A percentile compares a stretch with the other conserved stretches of the same genome.
Evolutionary conservation across 345 rosid species (phyloP).

Genomic region (Eucalyptus microcorys): DNA sequence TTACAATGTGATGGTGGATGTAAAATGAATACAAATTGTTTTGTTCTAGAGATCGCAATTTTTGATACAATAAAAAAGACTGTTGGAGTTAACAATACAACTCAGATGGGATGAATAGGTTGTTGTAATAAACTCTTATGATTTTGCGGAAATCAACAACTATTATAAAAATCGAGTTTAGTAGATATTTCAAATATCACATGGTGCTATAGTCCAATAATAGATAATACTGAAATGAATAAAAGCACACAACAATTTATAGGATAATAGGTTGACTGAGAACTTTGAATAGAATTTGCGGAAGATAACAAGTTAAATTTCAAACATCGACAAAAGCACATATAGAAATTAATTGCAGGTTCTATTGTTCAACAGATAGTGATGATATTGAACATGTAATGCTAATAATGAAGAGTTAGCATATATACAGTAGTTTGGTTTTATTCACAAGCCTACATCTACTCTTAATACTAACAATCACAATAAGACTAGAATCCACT

Average conservation of each 20-base stretch:
- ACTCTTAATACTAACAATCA: accelerated
- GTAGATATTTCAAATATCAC: background rate
- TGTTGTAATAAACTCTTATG: accelerated
- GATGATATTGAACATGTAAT: background rate
- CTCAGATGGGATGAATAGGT: accelerated
- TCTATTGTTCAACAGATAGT: accelerated
- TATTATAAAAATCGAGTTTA: background rate
- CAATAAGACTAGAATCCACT: accelerated
- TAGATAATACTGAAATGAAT: accelerated
- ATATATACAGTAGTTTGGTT: accelerated
- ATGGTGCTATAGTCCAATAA: background rate
- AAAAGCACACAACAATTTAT: background rate
- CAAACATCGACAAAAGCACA: no score
- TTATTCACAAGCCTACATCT: background rate
- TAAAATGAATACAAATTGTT: background rate
- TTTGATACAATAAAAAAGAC: background rate
- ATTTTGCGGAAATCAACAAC: background rate
- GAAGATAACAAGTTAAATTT: no score
- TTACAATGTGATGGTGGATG: background rate
- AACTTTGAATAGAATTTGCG: accelerated
- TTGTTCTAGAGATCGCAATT: accelerated
- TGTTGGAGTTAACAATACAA: background rate
- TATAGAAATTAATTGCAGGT: accelerated
- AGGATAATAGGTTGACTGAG: background rate
- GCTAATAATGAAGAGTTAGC: background rate